Evolutionary conservation across 108 stramenopile genomes (phyloP), one percentile per base, ranked within the genome.

Genomic region (Skeletonema potamos): DNA sequence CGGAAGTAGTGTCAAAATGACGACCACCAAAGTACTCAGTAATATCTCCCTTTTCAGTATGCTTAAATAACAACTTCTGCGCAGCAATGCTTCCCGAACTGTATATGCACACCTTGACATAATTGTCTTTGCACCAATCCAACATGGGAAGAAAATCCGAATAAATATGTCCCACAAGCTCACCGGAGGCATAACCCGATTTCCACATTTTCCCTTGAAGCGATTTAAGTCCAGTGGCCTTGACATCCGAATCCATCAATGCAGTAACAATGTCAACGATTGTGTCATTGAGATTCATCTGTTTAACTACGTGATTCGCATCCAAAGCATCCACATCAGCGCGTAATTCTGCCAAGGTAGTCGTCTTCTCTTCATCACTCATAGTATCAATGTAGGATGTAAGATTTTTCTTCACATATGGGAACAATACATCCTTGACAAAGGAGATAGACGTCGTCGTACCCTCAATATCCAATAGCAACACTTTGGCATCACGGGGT

Each of bases 381-480:
- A 76, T 34, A 8, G 43, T 66, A 17, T 63, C 44, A 18, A 83
- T 27, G 59, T 74, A 86, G 0, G 76, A 66, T 13, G 84, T 81
- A n/a, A 90, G 41, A 62, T 86, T 67, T 9, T 80, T 66, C 29
- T 68, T 56, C 10, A 91, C 86, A 39, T 54, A 73, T 4, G 55
- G 96, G 72, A 98, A 97, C 58, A 98, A 64, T 4, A 57, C 67
- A 30, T 98, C 89, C 43, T 96, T 84, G 26, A 98, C 97, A 77
- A 96, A 98, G 4, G 96, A 85, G 72, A 98, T 96, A 22, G 96
- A 87, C 6, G 95, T 96, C 4, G 93, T 96, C 36, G 92, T 93
- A 0, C 97, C 97, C 74, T 98, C 97, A 70, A 98, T 96, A 68
- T 98, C 97, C 59, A 98, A 72, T 32, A 98, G 62, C 26, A 98